phyloP scores from a whole-genome alignment of 495 filamentous ascomycete species.

The Amniculicola lignicola region DNA sequence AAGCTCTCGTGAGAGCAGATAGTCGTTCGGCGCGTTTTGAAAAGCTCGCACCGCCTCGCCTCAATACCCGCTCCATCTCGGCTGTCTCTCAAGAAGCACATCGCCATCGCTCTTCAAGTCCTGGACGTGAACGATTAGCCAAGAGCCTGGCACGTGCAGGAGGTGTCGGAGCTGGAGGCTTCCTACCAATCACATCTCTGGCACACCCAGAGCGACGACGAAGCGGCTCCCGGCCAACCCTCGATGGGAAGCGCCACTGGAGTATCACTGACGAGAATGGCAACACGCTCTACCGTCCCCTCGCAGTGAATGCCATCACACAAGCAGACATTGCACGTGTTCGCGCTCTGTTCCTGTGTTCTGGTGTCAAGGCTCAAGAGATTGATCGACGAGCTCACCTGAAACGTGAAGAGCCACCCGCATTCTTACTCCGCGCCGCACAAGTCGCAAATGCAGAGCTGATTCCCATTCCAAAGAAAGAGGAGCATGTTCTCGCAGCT shows the following conservation, averaged over 20 bases:
- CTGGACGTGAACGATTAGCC: constrained; percentile 11
- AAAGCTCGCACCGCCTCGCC: constrained; percentile 58
- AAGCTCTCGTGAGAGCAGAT: constrained; percentile 39
- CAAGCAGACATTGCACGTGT: constrained; percentile 72
- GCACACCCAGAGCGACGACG: constrained; percentile 26
- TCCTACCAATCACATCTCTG: constrained; percentile 39
- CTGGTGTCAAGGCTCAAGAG: constrained; percentile 80
- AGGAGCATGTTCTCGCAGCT: constrained; percentile 69
- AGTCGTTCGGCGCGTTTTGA: constrained; percentile 42
- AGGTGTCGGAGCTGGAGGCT: constrained; percentile 46
- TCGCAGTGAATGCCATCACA: constrained; percentile 38
- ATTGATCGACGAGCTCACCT: constrained; percentile 64
- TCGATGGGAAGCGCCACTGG: constrained; percentile 56
- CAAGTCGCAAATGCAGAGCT: constrained; percentile 40
- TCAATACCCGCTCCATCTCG: constrained; percentile 53
- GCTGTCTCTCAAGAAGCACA: neutral
- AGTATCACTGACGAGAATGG: constrained; percentile 60
- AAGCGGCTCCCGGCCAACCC: constrained; percentile 29
- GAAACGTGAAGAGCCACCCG: constrained; percentile 34
- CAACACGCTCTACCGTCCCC: constrained; percentile 41
- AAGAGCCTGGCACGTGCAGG: constrained; percentile 42
- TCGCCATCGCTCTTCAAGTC: constrained; percentile 9
- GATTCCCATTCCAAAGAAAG: constrained; percentile 53
- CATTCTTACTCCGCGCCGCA: constrained; percentile 45
- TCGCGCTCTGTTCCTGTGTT: constrained; percentile 69